phyloP scores from a whole-genome alignment of 2,329 filamentous ascomycete species.

The Diaporthe sp. region DNA sequence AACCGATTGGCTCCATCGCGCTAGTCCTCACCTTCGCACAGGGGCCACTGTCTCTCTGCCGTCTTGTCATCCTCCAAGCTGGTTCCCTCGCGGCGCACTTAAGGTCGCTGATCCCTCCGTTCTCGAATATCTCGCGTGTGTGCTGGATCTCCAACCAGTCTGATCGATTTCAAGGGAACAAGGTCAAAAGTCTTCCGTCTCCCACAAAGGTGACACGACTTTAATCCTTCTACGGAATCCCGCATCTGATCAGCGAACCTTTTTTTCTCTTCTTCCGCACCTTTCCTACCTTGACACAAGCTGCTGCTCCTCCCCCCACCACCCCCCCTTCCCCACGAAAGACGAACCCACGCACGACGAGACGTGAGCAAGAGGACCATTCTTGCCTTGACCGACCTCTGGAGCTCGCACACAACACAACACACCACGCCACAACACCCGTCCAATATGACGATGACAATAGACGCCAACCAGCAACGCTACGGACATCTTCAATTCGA shows the following conservation, averaged over 20 bases:
- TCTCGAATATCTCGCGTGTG: conserved; percentile 48
- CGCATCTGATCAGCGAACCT: conserved; percentile 67
- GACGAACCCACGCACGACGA: conserved; percentile 40
- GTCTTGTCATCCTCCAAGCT: conserved; percentile 37
- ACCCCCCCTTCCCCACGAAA: conserved; percentile 34
- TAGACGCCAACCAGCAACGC: conserved; percentile 89
- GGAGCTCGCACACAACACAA: conserved; percentile 39
- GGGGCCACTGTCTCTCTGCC: conserved; percentile 42
- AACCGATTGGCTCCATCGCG: conserved; percentile 55
- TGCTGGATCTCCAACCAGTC: conserved; percentile 53
- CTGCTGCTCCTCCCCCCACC: conserved; percentile 9
- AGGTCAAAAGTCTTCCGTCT: conserved; percentile 45
- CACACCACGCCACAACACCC: conserved; percentile 37
- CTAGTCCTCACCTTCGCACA: conserved; percentile 50
- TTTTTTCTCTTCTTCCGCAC: conserved; percentile 39
- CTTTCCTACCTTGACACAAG: conserved; percentile 36
- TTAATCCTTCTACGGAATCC: conserved; percentile 60
- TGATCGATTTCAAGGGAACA: conserved; percentile 31
- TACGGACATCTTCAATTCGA: conserved; percentile 86
- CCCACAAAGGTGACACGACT: conserved; percentile 55
- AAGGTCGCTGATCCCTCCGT: conserved; percentile 44
- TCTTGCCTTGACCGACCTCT: conserved; percentile 39
- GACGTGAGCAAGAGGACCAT: conserved; percentile 45
- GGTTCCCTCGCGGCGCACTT: conserved; percentile 39
- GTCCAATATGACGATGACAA: conserved; percentile 90